Percentiles rank a stretch among this genome's conserved stretches.
Conservation (phyloP, 495 filamentous ascomycete species). For the Saxophila tyrrhenica region DNA sequence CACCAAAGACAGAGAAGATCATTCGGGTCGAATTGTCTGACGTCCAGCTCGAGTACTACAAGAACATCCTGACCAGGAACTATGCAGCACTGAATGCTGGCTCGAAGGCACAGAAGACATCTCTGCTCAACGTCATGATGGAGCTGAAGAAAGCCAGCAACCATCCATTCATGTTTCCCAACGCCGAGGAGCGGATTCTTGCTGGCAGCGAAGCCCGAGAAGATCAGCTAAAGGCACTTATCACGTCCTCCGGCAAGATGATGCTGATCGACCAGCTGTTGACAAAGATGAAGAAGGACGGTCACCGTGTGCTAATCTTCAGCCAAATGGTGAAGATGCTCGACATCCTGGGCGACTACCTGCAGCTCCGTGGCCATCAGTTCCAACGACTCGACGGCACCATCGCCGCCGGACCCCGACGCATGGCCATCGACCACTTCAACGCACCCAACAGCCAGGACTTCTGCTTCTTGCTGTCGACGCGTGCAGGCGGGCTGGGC, state of each 20-base stretch:
- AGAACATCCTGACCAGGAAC: conserved; percentile 94
- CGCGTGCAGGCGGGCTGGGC: conserved; percentile 86
- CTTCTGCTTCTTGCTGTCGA: conserved; percentile 93
- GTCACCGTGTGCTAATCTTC: conserved; percentile 93
- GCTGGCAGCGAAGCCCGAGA: conserved; percentile 60
- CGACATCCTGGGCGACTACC: conserved; percentile 87
- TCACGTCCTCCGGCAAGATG: conserved; percentile 98
- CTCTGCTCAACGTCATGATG: conserved; percentile 98
- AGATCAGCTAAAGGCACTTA: conserved; percentile 77
- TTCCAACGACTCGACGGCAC: conserved; percentile 94
- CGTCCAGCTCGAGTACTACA: conserved; percentile 94
- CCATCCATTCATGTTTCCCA: conserved; percentile 94
- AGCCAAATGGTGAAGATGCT: conserved; percentile 99
- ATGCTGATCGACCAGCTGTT: conserved; percentile 92
- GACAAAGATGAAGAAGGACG: conserved; percentile 78
- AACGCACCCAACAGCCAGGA: conserved; percentile 88
- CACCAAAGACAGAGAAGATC: conserved; percentile 95
- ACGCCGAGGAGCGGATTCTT: conserved; percentile 78
- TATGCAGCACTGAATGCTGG: conserved; percentile 90
- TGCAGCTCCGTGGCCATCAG: conserved; percentile 75
- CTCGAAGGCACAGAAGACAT: conserved; percentile 77
- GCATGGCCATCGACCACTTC: conserved; percentile 93
- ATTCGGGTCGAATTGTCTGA: conserved; percentile 94
- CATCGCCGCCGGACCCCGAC: conserved; percentile 70
- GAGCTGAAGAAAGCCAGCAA: conserved; percentile 98